These are phyloP conservation scores for Cadophora gregata DNA, from an alignment of 2,329 filamentous ascomycete species.

Conservation along the genomic window DNA sequence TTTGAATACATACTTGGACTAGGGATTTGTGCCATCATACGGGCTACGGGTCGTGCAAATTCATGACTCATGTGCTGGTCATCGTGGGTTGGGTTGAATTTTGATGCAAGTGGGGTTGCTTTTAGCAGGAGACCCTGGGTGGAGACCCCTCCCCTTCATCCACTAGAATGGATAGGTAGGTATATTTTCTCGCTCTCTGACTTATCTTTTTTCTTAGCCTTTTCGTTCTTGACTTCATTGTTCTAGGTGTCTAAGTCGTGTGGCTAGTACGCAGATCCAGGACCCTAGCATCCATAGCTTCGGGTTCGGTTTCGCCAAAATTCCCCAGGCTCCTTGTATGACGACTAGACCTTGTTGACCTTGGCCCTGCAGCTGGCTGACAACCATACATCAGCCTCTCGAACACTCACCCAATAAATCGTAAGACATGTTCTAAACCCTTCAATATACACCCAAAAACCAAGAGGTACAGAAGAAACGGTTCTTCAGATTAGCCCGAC, in stretches of 20 bases:
- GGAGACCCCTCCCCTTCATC: no score
- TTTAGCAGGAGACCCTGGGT: not conserved
- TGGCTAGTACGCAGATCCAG: not conserved
- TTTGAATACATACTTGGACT: not conserved
- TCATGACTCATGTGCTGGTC: not conserved
- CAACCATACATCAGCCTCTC: not conserved
- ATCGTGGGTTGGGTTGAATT: not conserved
- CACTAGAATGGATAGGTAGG: no score
- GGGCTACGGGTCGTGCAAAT: not conserved
- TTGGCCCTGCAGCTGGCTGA: conserved; percentile 12
- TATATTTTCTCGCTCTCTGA: no score
- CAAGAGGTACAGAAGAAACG: conserved; percentile 1
- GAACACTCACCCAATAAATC: no score
- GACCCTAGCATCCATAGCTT: not conserved
- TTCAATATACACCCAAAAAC: not conserved
- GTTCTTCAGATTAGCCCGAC: conserved; percentile 1
- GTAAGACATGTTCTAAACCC: no score
- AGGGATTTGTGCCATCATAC: not conserved
- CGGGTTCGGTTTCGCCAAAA: conserved; percentile 7
- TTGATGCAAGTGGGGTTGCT: not conserved
- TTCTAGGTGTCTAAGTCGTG: no score
- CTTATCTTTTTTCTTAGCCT: no score
- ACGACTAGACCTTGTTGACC: not conserved
- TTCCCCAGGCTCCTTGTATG: not conserved
- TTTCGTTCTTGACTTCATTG: no score